Percentiles rank a stretch among this genome's conserved stretches.
phyloP scores from a whole-genome alignment of 2,329 filamentous ascomycete genomes.

The Ophiostoma tasmaniense region DNA sequence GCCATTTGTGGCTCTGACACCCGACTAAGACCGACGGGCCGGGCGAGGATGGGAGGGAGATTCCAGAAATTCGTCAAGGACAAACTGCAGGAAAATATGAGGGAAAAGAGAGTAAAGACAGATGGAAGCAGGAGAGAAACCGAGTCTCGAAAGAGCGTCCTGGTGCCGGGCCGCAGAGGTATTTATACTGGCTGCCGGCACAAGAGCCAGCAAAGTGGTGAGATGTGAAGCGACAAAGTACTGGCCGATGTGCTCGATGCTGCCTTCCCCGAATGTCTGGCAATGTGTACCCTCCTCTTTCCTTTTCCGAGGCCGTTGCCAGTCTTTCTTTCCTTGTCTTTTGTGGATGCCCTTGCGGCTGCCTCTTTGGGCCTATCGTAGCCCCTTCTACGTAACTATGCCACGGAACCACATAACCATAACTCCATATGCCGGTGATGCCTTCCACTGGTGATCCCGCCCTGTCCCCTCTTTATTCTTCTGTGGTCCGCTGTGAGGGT shows the following conservation, averaged over 20 bases:
- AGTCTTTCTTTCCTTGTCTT: not conserved
- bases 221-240: not conserved
- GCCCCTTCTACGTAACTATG: not conserved
- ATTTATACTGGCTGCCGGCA: slow-evolving; percentile 29
- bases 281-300: not conserved
- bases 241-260: not conserved
- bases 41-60: not conserved
- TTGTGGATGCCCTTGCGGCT: not conserved
- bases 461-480: not conserved
- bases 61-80: not conserved
- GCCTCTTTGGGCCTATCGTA: not conserved
- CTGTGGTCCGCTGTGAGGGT: not conserved
- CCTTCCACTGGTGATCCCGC: not conserved
- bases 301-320: not conserved
- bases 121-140: not conserved
- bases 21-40: slow-evolving; percentile 9
- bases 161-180: slow-evolving; percentile 22
- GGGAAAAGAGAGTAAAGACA: not conserved
- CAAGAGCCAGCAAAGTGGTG: not conserved
- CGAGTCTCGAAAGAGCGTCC: slow-evolving; percentile 1
- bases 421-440: not conserved
- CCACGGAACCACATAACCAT: not conserved
- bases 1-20: slow-evolving; percentile 4
- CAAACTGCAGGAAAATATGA: not conserved
- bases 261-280: not conserved